These are phyloP conservation scores for Lentinula guzmanii DNA, from an alignment of 768 basidiomycete genomes.

Conservation along the genomic window DNA sequence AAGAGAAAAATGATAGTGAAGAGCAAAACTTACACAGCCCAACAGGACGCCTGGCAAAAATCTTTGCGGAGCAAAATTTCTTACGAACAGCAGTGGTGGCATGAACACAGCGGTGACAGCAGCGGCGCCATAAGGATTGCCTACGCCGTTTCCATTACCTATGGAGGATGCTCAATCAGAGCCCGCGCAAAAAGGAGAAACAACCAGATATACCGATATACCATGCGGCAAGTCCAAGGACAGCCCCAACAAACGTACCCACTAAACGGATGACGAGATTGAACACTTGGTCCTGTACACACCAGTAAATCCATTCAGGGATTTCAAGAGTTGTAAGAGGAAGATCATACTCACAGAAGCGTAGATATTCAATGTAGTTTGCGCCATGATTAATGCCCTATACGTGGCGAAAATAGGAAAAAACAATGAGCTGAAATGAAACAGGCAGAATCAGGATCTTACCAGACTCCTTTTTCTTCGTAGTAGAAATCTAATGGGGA, in stretches of 20 bases:
- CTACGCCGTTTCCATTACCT: constrained; percentile 39
- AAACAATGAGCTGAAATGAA: not conserved
- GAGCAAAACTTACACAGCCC: constrained; percentile 24
- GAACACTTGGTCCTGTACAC: constrained; percentile 39
- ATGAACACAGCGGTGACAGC: constrained; percentile 40
- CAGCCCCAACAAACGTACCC: constrained; percentile 38
- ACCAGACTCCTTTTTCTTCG: constrained; percentile 41
- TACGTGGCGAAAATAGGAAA: not conserved
- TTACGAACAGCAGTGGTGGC: constrained; percentile 41
- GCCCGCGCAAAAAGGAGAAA: not conserved
- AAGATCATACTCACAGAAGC: constrained; percentile 22
- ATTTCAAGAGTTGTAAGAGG: not conserved
- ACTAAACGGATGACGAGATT: constrained; percentile 39
- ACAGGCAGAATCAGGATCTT: not conserved
- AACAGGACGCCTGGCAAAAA: constrained; percentile 31
- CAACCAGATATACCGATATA: constrained; percentile 29
- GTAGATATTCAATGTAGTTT: constrained; percentile 51
- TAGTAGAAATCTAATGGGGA: constrained; percentile 33
- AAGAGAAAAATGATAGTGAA: not conserved
- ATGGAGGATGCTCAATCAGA: not conserved
- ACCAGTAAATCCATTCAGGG: not conserved
- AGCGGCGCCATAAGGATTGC: constrained; percentile 49
- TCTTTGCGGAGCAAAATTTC: constrained; percentile 39
- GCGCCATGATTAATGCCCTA: constrained; percentile 57
- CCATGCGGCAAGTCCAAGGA: constrained; percentile 43